These are phyloP conservation scores for Saccharomyces hybrid DNA, from an alignment of 1,139 yeast species.

Conservation along the genomic window DNA sequence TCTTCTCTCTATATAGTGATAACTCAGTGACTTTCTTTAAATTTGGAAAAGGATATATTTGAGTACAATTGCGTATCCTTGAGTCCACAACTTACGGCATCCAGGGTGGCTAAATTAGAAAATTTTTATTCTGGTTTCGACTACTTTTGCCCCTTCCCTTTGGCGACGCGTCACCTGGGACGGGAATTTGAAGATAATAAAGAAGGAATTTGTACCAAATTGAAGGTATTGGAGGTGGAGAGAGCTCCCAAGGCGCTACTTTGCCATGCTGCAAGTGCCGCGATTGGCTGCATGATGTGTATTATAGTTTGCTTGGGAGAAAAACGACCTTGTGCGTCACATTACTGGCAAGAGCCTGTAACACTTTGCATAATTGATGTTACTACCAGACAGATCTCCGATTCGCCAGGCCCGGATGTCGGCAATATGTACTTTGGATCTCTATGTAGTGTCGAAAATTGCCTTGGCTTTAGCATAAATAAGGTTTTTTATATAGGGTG, in stretches of 20 bases:
- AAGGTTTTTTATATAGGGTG: neutral
- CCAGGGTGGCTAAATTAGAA: neutral
- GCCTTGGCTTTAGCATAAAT: neutral
- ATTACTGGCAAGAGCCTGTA: too few species aligned
- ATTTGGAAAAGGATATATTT: neutral
- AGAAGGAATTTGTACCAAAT: neutral
- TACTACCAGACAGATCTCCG: too few species aligned
- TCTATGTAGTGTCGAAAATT: neutral
- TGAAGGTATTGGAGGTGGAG: neutral
- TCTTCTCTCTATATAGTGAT: constrained; percentile 3
- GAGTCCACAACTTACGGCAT: neutral
- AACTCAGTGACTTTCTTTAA: constrained; percentile 1
- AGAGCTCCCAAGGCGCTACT: neutral
- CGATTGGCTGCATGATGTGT: neutral
- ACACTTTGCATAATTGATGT: too few species aligned
- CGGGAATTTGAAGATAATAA: neutral
- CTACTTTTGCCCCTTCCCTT: neutral
- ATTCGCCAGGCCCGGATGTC: too few species aligned
- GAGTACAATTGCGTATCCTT: neutral
- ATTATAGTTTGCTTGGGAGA: too few species aligned
- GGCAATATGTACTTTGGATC: neutral
- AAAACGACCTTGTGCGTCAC: too few species aligned
- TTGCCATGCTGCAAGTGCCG: neutral
- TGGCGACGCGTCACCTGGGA: constrained; percentile 1
- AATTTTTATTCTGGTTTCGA: neutral